A percentile compares a stretch with the other conserved stretches of the same genome.
phyloP scores from a whole-genome alignment of 2,329 filamentous ascomycete genomes.

The Talaromyces sp. region DNA sequence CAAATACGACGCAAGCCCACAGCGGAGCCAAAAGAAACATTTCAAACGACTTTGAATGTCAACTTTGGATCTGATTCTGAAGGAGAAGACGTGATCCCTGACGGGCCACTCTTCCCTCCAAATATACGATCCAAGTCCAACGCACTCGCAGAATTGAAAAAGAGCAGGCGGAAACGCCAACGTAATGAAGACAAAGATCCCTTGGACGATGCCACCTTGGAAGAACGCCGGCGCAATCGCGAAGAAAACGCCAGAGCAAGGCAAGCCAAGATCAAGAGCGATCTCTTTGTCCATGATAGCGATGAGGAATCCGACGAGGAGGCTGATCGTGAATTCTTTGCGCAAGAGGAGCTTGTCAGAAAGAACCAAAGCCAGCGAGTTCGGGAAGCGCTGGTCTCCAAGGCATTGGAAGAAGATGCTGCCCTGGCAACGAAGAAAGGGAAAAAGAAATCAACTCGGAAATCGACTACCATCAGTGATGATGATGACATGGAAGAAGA shows the following conservation, averaged over 20 bases:
- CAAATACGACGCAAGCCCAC: conserved; percentile 66
- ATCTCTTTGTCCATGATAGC: conserved; percentile 70
- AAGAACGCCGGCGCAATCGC: conserved; percentile 56
- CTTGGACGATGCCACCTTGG: conserved; percentile 55
- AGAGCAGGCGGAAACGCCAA: conserved; percentile 47
- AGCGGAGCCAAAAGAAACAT: conserved; percentile 31
- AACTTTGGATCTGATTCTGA: conserved; percentile 67
- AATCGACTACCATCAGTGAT: conserved; percentile 19
- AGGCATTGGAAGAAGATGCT: conserved; percentile 16
- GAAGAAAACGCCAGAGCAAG: conserved; percentile 70
- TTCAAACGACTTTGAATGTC: conserved; percentile 39
- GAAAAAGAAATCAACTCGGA: conserved; percentile 13
- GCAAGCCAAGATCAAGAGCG: conserved; percentile 73
- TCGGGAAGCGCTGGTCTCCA: conserved; percentile 42
- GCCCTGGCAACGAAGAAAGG: conserved; percentile 15
- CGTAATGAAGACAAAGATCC: conserved; percentile 48
- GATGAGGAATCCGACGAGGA: conserved; percentile 88
- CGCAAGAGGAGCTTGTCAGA: conserved; percentile 62
- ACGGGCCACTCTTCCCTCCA: conserved; percentile 61
- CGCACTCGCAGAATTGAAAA: conserved; percentile 53
- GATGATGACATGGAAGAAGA: conserved; percentile 1
- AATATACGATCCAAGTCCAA: conserved; percentile 44
- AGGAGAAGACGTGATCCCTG: conserved; percentile 52
- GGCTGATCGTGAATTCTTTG: conserved; percentile 69
- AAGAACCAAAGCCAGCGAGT: conserved; percentile 49